A percentile compares a stretch with the other conserved stretches of the same genome.
Conservation (phyloP, 257 asterid species). For the Sherardia arvensis region DNA sequence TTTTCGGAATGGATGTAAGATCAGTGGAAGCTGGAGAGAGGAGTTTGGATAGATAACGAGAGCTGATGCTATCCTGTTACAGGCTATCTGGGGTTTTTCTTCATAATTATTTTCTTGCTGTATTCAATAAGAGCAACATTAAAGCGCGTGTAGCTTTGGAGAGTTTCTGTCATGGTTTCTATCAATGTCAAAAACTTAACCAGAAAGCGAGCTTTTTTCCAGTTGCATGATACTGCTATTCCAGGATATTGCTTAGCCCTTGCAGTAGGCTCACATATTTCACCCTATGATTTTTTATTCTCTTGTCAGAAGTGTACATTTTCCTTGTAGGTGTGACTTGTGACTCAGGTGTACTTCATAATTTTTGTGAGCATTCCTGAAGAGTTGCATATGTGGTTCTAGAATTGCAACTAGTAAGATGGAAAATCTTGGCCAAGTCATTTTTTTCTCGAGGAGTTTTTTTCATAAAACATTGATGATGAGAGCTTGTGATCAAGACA, state of each 20-base stretch:
- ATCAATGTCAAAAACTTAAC: not conserved
- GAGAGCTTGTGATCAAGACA: slow-evolving; percentile 21
- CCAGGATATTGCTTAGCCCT: not conserved
- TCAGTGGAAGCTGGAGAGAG: not conserved
- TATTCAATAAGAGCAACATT: too few relatives aligned
- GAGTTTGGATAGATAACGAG: not conserved
- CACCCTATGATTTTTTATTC: not conserved
- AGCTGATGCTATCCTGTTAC: not conserved
- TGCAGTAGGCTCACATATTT: not conserved
- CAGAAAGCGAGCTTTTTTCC: not conserved
- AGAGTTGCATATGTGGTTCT: slow-evolving; percentile 9
- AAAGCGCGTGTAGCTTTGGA: too few relatives aligned
- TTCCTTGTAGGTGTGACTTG: not conserved
- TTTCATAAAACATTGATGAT: slow-evolving; percentile 27
- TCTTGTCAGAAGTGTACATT: not conserved
- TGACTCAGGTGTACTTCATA: not conserved
- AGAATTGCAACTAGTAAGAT: slow-evolving; percentile 32
- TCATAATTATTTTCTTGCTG: too few relatives aligned
- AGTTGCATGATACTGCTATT: not conserved
- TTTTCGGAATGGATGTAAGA: not conserved
- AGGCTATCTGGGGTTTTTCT: too few relatives aligned
- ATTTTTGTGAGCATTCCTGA: not conserved
- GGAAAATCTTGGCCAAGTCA: slow-evolving; percentile 48
- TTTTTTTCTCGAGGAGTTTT: slow-evolving; percentile 89
- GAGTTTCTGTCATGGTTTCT: too few relatives aligned